Conservation (phyloP, 352 stramenopile genomes). For the Globisporangium nagaii region DNA sequence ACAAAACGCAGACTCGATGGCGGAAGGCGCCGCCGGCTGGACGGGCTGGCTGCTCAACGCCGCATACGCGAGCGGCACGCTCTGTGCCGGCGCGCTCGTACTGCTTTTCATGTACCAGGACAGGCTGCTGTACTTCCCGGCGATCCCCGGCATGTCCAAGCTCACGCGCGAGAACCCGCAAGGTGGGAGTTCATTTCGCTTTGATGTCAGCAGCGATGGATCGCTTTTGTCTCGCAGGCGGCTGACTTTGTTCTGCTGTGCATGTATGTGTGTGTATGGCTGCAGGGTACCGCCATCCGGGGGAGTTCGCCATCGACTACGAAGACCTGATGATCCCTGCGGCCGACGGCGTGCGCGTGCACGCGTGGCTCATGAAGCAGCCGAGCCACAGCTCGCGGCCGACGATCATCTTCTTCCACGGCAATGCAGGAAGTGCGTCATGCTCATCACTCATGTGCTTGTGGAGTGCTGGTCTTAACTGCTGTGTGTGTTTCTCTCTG, state of each 20-base stretch:
- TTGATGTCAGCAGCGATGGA: neutral
- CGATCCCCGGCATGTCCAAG: constrained; percentile 70
- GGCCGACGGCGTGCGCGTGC: constrained; percentile 80
- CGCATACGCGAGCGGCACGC: constrained; percentile 52
- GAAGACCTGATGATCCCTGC: constrained; percentile 86
- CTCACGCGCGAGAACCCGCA: constrained; percentile 76
- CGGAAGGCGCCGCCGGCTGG: constrained; percentile 29
- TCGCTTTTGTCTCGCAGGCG: neutral
- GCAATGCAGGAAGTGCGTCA: constrained; percentile 88
- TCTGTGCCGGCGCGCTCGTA: constrained; percentile 52
- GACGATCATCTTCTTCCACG: constrained; percentile 95
- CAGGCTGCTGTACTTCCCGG: constrained; percentile 79
- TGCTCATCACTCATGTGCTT: neutral
- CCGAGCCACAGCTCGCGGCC: constrained; percentile 37
- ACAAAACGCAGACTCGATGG: constrained; percentile 18
- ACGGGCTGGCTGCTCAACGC: constrained; percentile 57
- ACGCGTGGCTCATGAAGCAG: constrained; percentile 92
- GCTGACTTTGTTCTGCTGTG: neutral
- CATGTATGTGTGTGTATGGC: neutral
- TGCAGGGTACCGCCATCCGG: constrained; percentile 82
- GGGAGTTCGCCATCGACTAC: constrained; percentile 86
- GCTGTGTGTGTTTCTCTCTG: neutral
- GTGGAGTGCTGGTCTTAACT: too few species aligned
- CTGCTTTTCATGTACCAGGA: constrained; percentile 83
- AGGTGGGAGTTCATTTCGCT: constrained; percentile 20